Evolutionary conservation across 2,329 filamentous ascomycete genomes (phyloP), one percentile per base, ranked within the genome.

Genomic region (Ophiocordyceps camponoti-rufipedis): DNA sequence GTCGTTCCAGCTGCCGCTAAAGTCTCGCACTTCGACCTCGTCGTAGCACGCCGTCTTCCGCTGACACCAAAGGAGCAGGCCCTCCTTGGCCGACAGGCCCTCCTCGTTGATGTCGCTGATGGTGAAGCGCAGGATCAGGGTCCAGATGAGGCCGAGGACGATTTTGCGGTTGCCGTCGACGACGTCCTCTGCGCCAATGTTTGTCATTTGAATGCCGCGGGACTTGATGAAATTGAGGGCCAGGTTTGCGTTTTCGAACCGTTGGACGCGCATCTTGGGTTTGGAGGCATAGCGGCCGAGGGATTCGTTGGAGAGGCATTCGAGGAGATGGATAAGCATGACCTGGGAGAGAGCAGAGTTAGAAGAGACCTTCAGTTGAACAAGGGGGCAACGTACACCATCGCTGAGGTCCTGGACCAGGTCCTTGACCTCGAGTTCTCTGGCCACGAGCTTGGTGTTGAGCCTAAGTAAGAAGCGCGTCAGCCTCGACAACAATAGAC

Each of bases 21-120:
- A 98, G 65, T 98, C 89, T 45, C 85, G 76, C 38, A 98, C 87
- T 53, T 96, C 83, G 19, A 98, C 88, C 59, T 93, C 91, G 49
- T 95, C 88, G 62, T 98, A 98, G 65, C 91, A 98, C 8, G 91
- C 91, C 29, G 91, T 98, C 68, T 98, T 98, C 55, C 91, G 75
- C 66, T 98, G 89, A 69, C 91, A 98, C 91, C 91, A 98, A 23
- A 98, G 67, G 47, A 98, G 66, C 55, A 98, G 67, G 50, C 91
- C 91, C 61, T 96, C 91, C 64, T 96, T 95, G 48, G 91, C 91
- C 45, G 89, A 95, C 78, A 96, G 82, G 52, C 91, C 91, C 70
- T 95, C 91, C 62, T 89, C 83, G 61, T 93, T 96, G 68, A 98
- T 98, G 63, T 98, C 91, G 62, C 82, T 95, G 61, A 98, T 98